Percentiles rank a stretch among this genome's conserved stretches.
These are phyloP conservation scores for Cystobasidium pallidum DNA, from an alignment of 1,284 basidiomycete species.

Conservation along the genomic window DNA sequence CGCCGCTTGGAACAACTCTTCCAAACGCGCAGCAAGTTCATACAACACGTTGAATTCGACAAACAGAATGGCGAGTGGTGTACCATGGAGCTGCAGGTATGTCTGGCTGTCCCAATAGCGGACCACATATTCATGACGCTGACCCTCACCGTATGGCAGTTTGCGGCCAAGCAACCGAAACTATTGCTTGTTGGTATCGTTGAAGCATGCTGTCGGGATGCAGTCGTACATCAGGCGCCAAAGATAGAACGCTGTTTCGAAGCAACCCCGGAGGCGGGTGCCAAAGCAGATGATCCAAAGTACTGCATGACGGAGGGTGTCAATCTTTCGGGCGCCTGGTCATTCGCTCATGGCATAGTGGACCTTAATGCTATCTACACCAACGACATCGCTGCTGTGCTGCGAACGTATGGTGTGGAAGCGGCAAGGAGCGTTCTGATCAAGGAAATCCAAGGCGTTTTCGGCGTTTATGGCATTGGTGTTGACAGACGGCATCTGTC, in stretches of 20 bases:
- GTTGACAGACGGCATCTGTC: conserved; percentile 94
- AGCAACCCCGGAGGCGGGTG: conserved; percentile 59
- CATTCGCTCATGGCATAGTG: conserved; percentile 76
- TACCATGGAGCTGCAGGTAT: conserved; percentile 78
- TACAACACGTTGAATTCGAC: conserved; percentile 74
- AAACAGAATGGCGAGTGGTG: conserved; percentile 65
- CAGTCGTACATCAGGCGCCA: conserved; percentile 84
- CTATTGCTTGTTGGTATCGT: conserved; percentile 87
- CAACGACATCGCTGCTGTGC: conserved; percentile 92
- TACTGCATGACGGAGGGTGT: conserved; percentile 70
- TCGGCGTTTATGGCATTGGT: conserved; percentile 95
- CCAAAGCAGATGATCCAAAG: conserved; percentile 50
- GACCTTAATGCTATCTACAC: conserved; percentile 84
- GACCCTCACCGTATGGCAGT: conserved; percentile 6
- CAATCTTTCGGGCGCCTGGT: conserved; percentile 90
- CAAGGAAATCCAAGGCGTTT: conserved; percentile 84
- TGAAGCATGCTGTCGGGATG: conserved; percentile 78
- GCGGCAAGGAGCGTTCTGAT: conserved; percentile 59
- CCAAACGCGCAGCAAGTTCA: conserved; percentile 62
- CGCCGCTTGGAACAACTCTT: conserved; percentile 57
- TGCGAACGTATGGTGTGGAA: conserved; percentile 74
- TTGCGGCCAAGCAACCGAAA: conserved; percentile 64
- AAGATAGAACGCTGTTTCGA: conserved; percentile 82
- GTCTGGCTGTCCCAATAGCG: conserved; percentile 52
- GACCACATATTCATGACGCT: conserved; percentile 9